Base-by-base conservation (phyloP, 148 eudicot genomes). In the Dianthus caryophyllus region DNA sequence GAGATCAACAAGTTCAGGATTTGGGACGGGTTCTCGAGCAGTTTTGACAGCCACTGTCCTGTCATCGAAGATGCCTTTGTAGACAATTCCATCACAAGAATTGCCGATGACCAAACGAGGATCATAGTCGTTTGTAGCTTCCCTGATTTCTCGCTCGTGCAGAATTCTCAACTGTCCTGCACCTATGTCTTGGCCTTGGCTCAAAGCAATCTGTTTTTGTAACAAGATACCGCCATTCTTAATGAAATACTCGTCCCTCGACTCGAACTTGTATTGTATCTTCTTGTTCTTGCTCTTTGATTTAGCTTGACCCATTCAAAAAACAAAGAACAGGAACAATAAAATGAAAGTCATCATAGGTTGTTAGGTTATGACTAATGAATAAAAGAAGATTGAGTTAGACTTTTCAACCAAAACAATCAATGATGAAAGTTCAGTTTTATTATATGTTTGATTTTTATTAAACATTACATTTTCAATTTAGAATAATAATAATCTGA, bases 151-250 rank as follows among this genome's bases (percentile, higher is more conserved):
- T 0, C 6, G 17, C 13, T 12, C 29, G 1, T 61, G 55, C 18
- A 73, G 49, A 5, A 66, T 47, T 31, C 60, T 73, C 27, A 67
- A 2, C 27, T 24, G 38, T 58, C 63, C 71, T 48, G 57, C 17
- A 29, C 33, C 61, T 41, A 26, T 46, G 30, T 61, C 66, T 12
- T 46, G 22, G 33, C 63, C 63, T 55, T 39, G 49, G 60, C 76
- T 73, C 26, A 71, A 20, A 61, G 72, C 61, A 46, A 67, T 26
- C n/a, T 53, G 76, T 29, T 73, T 60, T 26, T 67, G 29, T 51
- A 73, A 30, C 3, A 57, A 57, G 15, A 76, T 50, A 36, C 72
- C 65, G 20, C 79, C 79, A 71, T 76, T 76, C 54, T 62, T 12
- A 21, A 58, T 62, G 58, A 76, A 76, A 20, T 71, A 73, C 13